A percentile compares a stretch with the other conserved stretches of the same genome.
Evolutionary conservation across 352 stramenopile species (phyloP).

Genomic region (Elongisporangium prolatum): DNA sequence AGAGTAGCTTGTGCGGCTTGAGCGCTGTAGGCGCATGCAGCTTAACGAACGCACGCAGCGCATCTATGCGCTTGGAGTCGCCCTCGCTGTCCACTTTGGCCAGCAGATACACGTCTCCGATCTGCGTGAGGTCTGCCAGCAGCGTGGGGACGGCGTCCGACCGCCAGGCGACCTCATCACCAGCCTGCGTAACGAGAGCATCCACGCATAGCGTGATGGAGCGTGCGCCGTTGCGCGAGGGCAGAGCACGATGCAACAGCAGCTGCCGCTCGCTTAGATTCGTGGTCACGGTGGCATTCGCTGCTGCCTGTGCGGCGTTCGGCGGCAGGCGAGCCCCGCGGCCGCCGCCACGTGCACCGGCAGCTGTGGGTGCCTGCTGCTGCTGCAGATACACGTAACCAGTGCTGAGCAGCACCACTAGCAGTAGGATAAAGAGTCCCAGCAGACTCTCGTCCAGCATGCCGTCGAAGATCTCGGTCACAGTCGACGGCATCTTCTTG

Average conservation of each 20-base stretch:
- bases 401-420: constrained; percentile 66
- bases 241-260: constrained; percentile 52
- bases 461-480: constrained; percentile 35
- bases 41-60: constrained; percentile 41
- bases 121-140: constrained; percentile 48
- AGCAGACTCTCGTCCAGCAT: constrained; percentile 69
- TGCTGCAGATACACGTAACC: constrained; percentile 76
- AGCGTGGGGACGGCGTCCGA: constrained; percentile 36
- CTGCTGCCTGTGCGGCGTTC: not conserved
- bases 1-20: constrained; percentile 71
- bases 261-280: constrained; percentile 46
- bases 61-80: constrained; percentile 25
- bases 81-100: constrained; percentile 33
- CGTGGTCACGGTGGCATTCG: constrained; percentile 29
- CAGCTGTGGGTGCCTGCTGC: constrained; percentile 21
- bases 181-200: constrained; percentile 33
- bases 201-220: constrained; percentile 66
- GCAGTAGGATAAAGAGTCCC: constrained; percentile 61
- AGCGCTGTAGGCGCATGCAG: constrained; percentile 21
- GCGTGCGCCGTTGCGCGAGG: constrained; percentile 52
- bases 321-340: constrained; percentile 6
- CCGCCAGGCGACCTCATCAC: constrained; percentile 32
- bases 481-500: constrained; percentile 28
- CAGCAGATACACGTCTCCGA: constrained; percentile 70
- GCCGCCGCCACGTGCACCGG: constrained; percentile 10